A percentile compares a stretch with the other conserved stretches of the same genome.
These are phyloP conservation scores for Arthrinium phaeospermum DNA, from an alignment of 2,329 filamentous ascomycete species.

Conservation along the genomic window DNA sequence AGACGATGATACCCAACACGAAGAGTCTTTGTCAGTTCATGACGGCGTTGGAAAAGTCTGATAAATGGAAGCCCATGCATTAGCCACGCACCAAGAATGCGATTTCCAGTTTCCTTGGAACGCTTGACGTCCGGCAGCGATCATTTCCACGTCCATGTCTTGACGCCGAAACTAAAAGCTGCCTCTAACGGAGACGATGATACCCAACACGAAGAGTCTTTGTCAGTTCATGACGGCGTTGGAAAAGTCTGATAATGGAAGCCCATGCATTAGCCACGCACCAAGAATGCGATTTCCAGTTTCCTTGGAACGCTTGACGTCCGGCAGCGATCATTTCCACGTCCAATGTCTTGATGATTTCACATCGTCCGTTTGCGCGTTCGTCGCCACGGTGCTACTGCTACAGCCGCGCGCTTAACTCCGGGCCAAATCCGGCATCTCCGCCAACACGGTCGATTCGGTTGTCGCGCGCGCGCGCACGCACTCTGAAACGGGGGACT, in stretches of 20 bases:
- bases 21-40: neutral
- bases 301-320: neutral
- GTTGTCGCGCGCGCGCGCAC: neutral
- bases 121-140: neutral
- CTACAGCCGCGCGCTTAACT: constrained; percentile 14
- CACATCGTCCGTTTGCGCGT: neutral
- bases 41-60: neutral
- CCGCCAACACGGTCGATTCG: neutral
- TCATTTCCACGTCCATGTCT: too few relatives aligned
- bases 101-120: neutral
- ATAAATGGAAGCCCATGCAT: neutral
- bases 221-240: neutral
- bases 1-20: constrained; percentile 10
- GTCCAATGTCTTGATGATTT: neutral
- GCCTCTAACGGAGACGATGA: constrained; percentile 10
- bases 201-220: constrained; percentile 1
- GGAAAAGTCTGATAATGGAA: neutral
- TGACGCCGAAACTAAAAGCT: constrained; percentile 5
- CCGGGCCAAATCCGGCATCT: constrained; percentile 9
- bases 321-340: neutral
- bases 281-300: neutral
- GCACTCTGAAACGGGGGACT: neutral
- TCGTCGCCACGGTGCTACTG: neutral
- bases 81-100: neutral
- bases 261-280: neutral